Evolutionary conservation across 345 rosid species (phyloP), one percentile per base, ranked within the genome.

Genomic region (Populus davidiana): DNA sequence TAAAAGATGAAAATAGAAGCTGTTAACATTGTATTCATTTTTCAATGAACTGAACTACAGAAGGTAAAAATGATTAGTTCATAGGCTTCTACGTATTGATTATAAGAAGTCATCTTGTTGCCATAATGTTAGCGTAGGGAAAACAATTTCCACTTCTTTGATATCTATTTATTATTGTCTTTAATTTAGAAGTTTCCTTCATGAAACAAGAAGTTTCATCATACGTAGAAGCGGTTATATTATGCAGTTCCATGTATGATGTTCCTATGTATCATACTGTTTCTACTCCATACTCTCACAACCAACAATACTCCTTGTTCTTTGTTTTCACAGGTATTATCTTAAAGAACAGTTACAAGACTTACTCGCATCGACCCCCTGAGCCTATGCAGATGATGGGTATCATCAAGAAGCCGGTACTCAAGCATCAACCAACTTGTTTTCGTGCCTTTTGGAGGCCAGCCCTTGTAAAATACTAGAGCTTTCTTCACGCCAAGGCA

Each of bases 381-480:
- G 50, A 74, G 81, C 77, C 68, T 77, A 7, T 36, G 85, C 35
- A 81, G 76, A 49, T 47, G 67, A 56, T 78, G 78, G 62, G 79
- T 33, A 39, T 79, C 80, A 66, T 81, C 78, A 23, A 82, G 80
- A 38, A 85, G 85, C 75, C 85, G 78, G 71, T 85, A 82, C 75
- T 86, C 89, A 7, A 66, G 82, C 91, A 88, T 85, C 81, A 74
- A 75, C 86, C 88, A 86, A 29, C 69, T 79, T 21, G 91, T 88
- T 76, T 86, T 88, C 16, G 25, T 59, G 18, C 86, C 89, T 74
- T 82, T 83, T 2, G 82, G 84, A 67, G 88, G 86, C 27, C 85
- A 78, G 44, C 86, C 89, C 36, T 72, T 62, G 79, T 85, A 86
- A 39, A 84, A 86, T 5, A 72, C 84, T 23, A 86, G 81, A 68